Conservation (phyloP, 441 rosid species). For the Bocquillonia castaneifolia region DNA sequence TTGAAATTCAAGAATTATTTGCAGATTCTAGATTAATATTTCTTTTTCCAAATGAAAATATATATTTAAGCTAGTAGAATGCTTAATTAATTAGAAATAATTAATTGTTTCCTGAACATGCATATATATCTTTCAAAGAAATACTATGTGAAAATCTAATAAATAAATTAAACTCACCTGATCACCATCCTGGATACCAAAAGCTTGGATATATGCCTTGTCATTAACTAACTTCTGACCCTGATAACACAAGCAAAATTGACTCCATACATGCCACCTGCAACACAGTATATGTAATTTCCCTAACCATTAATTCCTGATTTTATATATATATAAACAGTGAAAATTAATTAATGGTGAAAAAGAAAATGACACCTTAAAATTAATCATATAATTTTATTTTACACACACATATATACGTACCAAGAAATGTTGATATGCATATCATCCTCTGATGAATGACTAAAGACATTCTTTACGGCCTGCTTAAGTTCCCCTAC, state of each 20-base stretch:
- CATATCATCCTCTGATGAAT: conserved; percentile 8
- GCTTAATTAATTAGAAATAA: no score
- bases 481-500: conserved; percentile 19
- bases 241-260: conserved; percentile 14
- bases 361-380: no score
- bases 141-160: no score
- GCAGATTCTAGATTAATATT: no score
- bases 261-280: conserved; percentile 19
- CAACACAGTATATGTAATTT: neutral
- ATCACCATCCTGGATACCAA: conserved; percentile 17
- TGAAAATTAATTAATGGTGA: no score
- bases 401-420: neutral
- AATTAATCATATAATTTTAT: no score
- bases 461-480: conserved; percentile 11
- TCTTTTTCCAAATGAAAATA: no score
- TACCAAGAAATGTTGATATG: conserved; percentile 13
- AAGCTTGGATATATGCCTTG: conserved; percentile 11
- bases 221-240: conserved; percentile 11
- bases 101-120: no score
- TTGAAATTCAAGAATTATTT: no score
- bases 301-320: neutral
- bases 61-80: no score
- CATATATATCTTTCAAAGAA: no score
- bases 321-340: no score
- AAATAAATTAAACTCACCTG: neutral